phyloP scores from a whole-genome alignment of 116 monocot species.

The Zostera marina region DNA sequence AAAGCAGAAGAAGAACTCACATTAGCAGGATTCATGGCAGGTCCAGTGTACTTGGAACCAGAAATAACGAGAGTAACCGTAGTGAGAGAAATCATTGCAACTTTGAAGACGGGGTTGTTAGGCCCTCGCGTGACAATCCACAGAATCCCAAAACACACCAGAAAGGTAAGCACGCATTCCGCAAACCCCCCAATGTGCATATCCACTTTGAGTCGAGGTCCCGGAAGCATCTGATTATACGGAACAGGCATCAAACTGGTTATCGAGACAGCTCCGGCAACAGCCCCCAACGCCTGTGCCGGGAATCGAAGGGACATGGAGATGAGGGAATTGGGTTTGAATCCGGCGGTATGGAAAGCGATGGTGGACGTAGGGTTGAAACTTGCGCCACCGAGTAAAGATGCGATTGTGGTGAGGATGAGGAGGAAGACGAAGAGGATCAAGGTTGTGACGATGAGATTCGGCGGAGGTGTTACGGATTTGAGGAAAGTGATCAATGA shows the following conservation, averaged over 20 bases:
- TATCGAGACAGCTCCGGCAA: slow-evolving; percentile 50
- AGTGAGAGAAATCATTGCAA: slow-evolving; percentile 23
- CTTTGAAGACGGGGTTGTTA: slow-evolving; percentile 28
- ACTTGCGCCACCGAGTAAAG: slow-evolving; percentile 33
- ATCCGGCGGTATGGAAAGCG: slow-evolving; percentile 42
- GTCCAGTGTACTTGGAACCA: slow-evolving; percentile 56
- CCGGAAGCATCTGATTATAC: slow-evolving; percentile 47
- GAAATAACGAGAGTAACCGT: slow-evolving; percentile 37
- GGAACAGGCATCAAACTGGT: slow-evolving; percentile 35
- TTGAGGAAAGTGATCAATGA: slow-evolving; percentile 2
- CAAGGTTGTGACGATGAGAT: slow-evolving; percentile 20
- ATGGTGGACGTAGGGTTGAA: slow-evolving; percentile 44
- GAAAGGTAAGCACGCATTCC: slow-evolving; percentile 40
- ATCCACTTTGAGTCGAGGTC: slow-evolving; percentile 55
- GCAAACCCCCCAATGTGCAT: slow-evolving; percentile 34
- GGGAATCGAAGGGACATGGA: slow-evolving; percentile 48
- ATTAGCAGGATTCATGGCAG: slow-evolving; percentile 63
- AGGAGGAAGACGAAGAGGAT: slow-evolving; percentile 22
- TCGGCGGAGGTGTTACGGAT: neutral
- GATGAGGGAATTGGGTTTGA: slow-evolving; percentile 19
- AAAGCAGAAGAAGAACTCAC: slow-evolving; percentile 15
- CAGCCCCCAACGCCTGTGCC: slow-evolving; percentile 49
- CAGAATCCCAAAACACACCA: slow-evolving; percentile 40
- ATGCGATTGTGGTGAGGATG: slow-evolving; percentile 17
- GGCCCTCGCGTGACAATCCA: slow-evolving; percentile 53